A percentile compares a stretch with the other conserved stretches of the same genome.
Evolutionary conservation across 2,329 filamentous ascomycete genomes (phyloP).

Genomic region (Aureobasidium sp.): DNA sequence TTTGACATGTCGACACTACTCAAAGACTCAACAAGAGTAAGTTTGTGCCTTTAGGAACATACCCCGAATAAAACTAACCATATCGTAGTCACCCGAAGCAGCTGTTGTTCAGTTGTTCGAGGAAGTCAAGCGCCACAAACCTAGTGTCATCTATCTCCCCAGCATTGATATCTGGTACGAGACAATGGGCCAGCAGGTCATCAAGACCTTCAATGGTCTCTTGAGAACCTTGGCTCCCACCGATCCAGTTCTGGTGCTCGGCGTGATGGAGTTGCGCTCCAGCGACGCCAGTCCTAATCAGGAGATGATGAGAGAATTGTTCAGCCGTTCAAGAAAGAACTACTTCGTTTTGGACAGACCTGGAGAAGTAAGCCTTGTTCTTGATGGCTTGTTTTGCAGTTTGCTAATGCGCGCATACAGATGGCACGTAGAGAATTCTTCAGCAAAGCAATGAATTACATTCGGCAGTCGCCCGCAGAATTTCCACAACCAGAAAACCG

Average conservation of each 20-base stretch:
- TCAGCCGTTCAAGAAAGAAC: slow-evolving; percentile 78
- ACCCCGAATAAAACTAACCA: slow-evolving; percentile 9
- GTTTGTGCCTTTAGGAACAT: slow-evolving; percentile 10
- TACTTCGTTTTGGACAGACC: slow-evolving; percentile 64
- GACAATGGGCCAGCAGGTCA: slow-evolving; percentile 55
- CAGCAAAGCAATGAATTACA: slow-evolving; percentile 62
- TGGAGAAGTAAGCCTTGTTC: slow-evolving; percentile 43
- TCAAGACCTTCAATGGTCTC: slow-evolving; percentile 77
- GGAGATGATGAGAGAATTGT: slow-evolving; percentile 66
- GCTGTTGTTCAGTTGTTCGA: slow-evolving; percentile 85
- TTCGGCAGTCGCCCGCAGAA: slow-evolving; percentile 71
- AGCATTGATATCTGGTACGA: slow-evolving; percentile 83
- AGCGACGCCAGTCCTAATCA: slow-evolving; percentile 46
- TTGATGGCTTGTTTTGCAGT: background rate
- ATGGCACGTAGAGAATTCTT: slow-evolving; percentile 75
- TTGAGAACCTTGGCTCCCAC: slow-evolving; percentile 78
- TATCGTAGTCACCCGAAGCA: slow-evolving; percentile 63
- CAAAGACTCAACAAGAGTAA: slow-evolving; percentile 66
- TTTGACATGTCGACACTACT: slow-evolving; percentile 86
- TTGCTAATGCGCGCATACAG: slow-evolving; percentile 16
- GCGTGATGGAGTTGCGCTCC: slow-evolving; percentile 61
- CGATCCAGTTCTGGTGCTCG: slow-evolving; percentile 81
- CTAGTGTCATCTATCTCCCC: slow-evolving; percentile 91
- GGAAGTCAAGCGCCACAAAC: slow-evolving; percentile 89
- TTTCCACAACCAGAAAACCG: slow-evolving; percentile 83